Evolutionary conservation across 805 yeast genomes (phyloP), one percentile per base, ranked within the genome.

Genomic region (Soucietia sequanensis): DNA sequence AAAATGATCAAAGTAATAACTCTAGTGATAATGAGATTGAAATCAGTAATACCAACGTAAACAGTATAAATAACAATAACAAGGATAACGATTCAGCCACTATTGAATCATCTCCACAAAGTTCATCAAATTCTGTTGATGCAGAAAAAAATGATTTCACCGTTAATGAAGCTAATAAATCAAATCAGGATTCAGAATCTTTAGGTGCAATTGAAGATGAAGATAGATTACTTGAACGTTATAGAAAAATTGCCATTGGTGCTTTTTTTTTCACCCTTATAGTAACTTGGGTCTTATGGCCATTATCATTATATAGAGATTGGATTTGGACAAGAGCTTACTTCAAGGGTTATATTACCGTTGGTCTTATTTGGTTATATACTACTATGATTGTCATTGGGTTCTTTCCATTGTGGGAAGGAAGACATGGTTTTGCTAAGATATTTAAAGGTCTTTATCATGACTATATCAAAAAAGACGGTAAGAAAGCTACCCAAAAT

Each of bases 241-340:
- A 54, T 37, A 45, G 42, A 8, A 56, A 51, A 33, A 37, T 62
- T 9, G 59, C 67, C 4, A 46, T 48, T 26, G 50, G 42, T 11
- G 46, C 57, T 10, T 42, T 55, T 5, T 30, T 61, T 2, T 42
- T 60, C 25, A 44, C 48, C n/a, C 39, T 60, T 5, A 37, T 60
- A n/a, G 27, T 63, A 4, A 60, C 66, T 3, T 62, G 67, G 65
- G 65, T 64, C 1, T 34, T 62, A n/a, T 61, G 67, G 64, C 72
- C 74, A 24, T 52, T 68, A 31, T 70, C 73, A 15, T 47, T 68
- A 16, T 68, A 67, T 43, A 58, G 68, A 26, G 61, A 69, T n/a
- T 69, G 60, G 47, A 56, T 67, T 19, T 69, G 67, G 51, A 42
- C 58, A 16, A 57, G 51, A 31, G 37, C 55, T 4, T 68, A 60